Percentiles rank a stretch among this genome's conserved stretches.
Evolutionary conservation across 495 filamentous ascomycete genomes (phyloP).

Genomic region (Penicillium chermesinum): DNA sequence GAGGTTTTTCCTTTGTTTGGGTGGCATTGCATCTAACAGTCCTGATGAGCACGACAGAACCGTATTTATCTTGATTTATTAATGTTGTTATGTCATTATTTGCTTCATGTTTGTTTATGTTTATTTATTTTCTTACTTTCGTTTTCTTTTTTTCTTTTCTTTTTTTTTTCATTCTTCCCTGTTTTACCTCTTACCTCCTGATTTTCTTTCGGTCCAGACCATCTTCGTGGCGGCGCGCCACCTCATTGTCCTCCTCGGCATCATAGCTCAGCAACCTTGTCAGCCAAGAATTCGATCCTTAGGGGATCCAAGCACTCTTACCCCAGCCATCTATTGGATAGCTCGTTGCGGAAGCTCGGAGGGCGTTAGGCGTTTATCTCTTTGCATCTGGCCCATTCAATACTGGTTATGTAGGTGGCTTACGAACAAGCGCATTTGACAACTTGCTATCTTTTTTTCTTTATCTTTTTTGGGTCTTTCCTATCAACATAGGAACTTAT

Average conservation of each 20-base stretch:
- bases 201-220: too few relatives aligned
- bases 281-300: too few relatives aligned
- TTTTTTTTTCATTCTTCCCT: background rate
- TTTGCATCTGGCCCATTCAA: slow-evolving; percentile 1
- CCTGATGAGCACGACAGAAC: background rate
- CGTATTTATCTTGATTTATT: background rate
- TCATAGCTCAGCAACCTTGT: too few relatives aligned
- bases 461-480: background rate
- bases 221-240: too few relatives aligned
- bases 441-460: background rate
- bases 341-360: slow-evolving; percentile 1
- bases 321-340: slow-evolving; percentile 6
- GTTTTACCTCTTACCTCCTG: too few relatives aligned
- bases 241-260: too few relatives aligned
- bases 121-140: background rate
- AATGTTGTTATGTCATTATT: background rate
- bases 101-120: background rate
- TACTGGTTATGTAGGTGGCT: background rate
- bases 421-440: background rate
- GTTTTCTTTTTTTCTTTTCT: background rate
- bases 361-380: slow-evolving; percentile 5
- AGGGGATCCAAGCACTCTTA: background rate
- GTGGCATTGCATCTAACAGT: background rate
- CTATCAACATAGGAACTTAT: background rate
- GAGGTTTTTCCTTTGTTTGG: background rate